Evolutionary conservation across 2,329 filamentous ascomycete genomes (phyloP).

Genomic region (Sordariomycetes sp.): DNA sequence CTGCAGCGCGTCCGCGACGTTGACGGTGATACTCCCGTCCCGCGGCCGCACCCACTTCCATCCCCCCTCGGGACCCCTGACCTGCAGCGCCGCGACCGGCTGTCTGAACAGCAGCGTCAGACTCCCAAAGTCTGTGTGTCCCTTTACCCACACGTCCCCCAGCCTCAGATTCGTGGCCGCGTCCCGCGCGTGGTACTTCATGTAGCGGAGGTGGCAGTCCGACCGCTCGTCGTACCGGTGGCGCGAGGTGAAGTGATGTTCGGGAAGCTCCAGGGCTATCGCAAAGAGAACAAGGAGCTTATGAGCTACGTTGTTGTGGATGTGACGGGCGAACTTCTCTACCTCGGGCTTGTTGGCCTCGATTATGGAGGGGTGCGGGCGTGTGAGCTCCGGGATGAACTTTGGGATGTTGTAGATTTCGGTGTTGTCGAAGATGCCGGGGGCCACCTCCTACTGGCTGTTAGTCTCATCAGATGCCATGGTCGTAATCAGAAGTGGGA

Average conservation of each 20-base stretch:
- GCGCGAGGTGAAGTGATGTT: conserved; percentile 38
- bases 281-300: conserved; percentile 44
- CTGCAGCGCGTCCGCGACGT: conserved; percentile 30
- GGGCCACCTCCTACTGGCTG: conserved; percentile 6
- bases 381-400: conserved; percentile 27
- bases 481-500: neutral
- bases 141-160: conserved; percentile 23
- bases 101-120: conserved; percentile 42
- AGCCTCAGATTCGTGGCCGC: conserved; percentile 26
- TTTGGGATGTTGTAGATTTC: conserved; percentile 27
- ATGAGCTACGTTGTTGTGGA: conserved; percentile 34
- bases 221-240: conserved; percentile 42
- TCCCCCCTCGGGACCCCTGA: conserved; percentile 25
- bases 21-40: conserved; percentile 28
- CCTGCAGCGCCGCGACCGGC: conserved; percentile 38
- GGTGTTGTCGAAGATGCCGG: conserved; percentile 28
- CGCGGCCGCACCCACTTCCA: conserved; percentile 16
- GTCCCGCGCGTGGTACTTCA: conserved; percentile 36
- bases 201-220: conserved; percentile 42
- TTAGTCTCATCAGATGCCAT: neutral
- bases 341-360: conserved; percentile 36
- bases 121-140: conserved; percentile 35
- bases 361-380: conserved; percentile 30
- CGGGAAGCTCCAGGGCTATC: conserved; percentile 41
- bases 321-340: conserved; percentile 30